Conservation (phyloP, 2,329 filamentous ascomycete species). For the Fusarium albosuccineum region DNA sequence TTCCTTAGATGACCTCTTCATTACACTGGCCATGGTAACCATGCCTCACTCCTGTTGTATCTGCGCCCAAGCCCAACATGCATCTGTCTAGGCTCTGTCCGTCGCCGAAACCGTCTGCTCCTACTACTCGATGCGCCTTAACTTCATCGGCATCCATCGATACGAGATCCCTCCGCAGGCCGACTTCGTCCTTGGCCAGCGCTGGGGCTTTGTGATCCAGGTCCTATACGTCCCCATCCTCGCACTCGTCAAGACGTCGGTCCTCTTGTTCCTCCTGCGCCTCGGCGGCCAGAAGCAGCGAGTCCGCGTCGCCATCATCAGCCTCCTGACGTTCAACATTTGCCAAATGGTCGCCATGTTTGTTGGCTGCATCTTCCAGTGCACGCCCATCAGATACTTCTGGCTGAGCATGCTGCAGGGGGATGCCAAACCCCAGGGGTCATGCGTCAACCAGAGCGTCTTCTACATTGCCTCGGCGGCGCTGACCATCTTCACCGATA, state of each 20-base stretch:
- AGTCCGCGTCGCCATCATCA: slow-evolving; percentile 47
- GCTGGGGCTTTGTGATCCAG: slow-evolving; percentile 55
- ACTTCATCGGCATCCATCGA: slow-evolving; percentile 45
- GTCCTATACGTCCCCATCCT: slow-evolving; percentile 61
- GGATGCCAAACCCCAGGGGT: slow-evolving; percentile 16
- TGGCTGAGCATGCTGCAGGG: slow-evolving; percentile 10
- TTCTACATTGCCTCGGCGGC: slow-evolving; percentile 52
- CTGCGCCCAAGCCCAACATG: neutral
- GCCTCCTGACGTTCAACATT: slow-evolving; percentile 51
- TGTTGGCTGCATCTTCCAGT: slow-evolving; percentile 56
- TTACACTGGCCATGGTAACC: slow-evolving; percentile 30
- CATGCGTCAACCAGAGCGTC: slow-evolving; percentile 50
- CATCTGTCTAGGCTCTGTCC: slow-evolving; percentile 25
- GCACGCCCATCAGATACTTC: slow-evolving; percentile 46
- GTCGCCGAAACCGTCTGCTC: slow-evolving; percentile 33
- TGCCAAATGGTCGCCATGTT: slow-evolving; percentile 53
- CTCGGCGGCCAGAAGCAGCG: slow-evolving; percentile 53
- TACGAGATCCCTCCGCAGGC: slow-evolving; percentile 47
- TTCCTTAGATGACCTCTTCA: slow-evolving; percentile 28
- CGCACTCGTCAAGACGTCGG: slow-evolving; percentile 59
- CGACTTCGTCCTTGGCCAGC: slow-evolving; percentile 39
- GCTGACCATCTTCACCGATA: slow-evolving; percentile 57
- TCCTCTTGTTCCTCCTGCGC: slow-evolving; percentile 58
- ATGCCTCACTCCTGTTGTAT: neutral
- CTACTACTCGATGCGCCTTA: slow-evolving; percentile 33